Evolutionary conservation across 106 monocot species (phyloP).

Genomic region (Acanthochlamys bracteata): DNA sequence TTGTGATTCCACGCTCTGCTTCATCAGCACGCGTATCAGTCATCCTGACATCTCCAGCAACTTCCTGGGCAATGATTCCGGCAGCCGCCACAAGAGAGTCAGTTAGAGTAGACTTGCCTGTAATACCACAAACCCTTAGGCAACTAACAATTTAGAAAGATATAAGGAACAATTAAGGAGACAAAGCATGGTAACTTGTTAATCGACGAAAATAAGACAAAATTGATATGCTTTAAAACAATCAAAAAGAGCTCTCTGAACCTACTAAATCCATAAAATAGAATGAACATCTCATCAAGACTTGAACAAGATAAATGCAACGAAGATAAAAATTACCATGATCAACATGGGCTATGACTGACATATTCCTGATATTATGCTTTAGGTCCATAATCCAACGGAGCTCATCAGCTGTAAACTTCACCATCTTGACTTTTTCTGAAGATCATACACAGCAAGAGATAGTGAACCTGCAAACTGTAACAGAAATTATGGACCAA

Average conservation of each 20-base stretch:
- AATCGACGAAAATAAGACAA: too few species aligned
- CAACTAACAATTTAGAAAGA: not conserved
- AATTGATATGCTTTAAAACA: too few species aligned
- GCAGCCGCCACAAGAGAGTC: slow-evolving; percentile 42
- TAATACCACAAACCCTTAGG: not conserved
- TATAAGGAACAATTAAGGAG: not conserved
- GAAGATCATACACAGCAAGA: slow-evolving; percentile 5
- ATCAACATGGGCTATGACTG: slow-evolving; percentile 37
- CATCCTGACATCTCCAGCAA: slow-evolving; percentile 49
- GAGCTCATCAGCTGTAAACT: slow-evolving; percentile 28
- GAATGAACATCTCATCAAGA: not conserved
- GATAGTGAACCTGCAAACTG: not conserved
- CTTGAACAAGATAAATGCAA: not conserved
- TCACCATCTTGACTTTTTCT: slow-evolving; percentile 19
- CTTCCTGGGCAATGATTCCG: slow-evolving; percentile 44
- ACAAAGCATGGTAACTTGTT: too few species aligned
- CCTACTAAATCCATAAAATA: too few species aligned
- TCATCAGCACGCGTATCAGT: slow-evolving; percentile 42
- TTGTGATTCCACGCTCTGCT: slow-evolving; percentile 45
- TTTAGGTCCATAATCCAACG: slow-evolving; percentile 29
- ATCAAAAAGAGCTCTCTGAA: too few species aligned
- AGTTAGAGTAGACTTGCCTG: slow-evolving; percentile 42
- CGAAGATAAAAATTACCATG: slow-evolving; percentile 12
- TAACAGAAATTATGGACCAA: not conserved
- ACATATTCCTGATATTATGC: slow-evolving; percentile 36